phyloP scores from a whole-genome alignment of 2,329 filamentous ascomycete genomes.

The Ambrosiella cleistominuta region DNA sequence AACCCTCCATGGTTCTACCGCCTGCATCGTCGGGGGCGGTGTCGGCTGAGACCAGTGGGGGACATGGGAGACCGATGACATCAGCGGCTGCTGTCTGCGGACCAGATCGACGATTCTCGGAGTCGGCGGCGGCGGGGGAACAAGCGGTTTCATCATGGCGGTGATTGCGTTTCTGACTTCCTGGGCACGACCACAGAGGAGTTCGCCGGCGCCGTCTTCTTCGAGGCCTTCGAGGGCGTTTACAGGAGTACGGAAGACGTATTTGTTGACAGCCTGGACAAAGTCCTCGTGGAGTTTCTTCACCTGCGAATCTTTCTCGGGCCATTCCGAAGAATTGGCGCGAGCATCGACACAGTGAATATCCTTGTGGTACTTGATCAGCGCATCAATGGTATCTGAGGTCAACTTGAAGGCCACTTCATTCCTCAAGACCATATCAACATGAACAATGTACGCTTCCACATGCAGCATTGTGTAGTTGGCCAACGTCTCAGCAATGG shows the following conservation, averaged over 20 bases:
- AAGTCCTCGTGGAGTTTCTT: slow-evolving; percentile 97
- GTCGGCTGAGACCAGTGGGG: slow-evolving; percentile 30
- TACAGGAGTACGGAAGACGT: slow-evolving; percentile 80
- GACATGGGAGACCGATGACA: slow-evolving; percentile 19
- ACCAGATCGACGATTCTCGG: slow-evolving; percentile 44
- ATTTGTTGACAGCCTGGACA: slow-evolving; percentile 90
- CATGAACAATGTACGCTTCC: slow-evolving; percentile 95
- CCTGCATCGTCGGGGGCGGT: slow-evolving; percentile 46
- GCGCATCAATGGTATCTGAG: slow-evolving; percentile 75
- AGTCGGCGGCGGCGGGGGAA: slow-evolving; percentile 44
- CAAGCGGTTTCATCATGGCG: slow-evolving; percentile 69
- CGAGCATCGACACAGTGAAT: slow-evolving; percentile 82
- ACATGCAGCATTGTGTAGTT: slow-evolving; percentile 88
- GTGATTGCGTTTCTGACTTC: slow-evolving; percentile 81
- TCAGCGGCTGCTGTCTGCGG: slow-evolving; percentile 68
- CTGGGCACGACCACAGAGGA: slow-evolving; percentile 78
- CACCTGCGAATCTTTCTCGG: slow-evolving; percentile 86
- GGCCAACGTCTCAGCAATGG: slow-evolving; percentile 70
- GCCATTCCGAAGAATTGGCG: slow-evolving; percentile 82
- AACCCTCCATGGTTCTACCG: slow-evolving; percentile 77
- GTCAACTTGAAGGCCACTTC: slow-evolving; percentile 98
- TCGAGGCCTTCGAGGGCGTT: slow-evolving; percentile 86
- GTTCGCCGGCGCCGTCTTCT: slow-evolving; percentile 86
- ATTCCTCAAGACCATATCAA: slow-evolving; percentile 95
- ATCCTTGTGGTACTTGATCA: slow-evolving; percentile 93